Evolutionary conservation across 2,329 filamentous ascomycete species (phyloP).

Genomic region (Penicillium palitans): DNA sequence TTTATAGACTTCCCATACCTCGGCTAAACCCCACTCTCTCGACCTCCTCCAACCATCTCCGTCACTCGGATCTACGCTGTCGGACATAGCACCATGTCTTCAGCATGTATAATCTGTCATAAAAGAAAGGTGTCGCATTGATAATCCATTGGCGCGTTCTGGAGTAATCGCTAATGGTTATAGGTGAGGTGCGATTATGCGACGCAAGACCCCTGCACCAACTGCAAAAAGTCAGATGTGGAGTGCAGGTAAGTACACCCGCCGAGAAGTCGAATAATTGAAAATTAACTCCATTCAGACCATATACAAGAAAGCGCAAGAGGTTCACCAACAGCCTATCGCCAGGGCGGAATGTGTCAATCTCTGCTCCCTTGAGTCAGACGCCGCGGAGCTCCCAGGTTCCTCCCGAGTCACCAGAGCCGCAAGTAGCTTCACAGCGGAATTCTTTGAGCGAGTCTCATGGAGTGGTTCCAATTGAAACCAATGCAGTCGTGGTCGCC

Average conservation of each 20-base stretch:
- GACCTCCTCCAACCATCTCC: constrained; percentile 15
- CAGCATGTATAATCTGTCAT: constrained; percentile 45
- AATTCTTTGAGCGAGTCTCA: constrained; percentile 11
- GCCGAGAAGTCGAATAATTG: not conserved
- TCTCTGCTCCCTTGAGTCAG: constrained; percentile 20
- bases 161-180: constrained; percentile 14
- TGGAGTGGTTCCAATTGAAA: constrained; percentile 2
- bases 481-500: not conserved
- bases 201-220: constrained; percentile 30
- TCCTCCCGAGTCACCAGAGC: constrained; percentile 14
- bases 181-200: constrained; percentile 30
- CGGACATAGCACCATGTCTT: constrained; percentile 18
- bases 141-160: constrained; percentile 4
- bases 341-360: constrained; percentile 14
- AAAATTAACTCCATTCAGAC: constrained; percentile 16
- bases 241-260: constrained; percentile 26
- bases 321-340: constrained; percentile 41
- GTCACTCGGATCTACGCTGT: constrained; percentile 12
- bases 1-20: constrained; percentile 6
- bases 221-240: constrained; percentile 26
- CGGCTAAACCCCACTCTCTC: constrained; percentile 15
- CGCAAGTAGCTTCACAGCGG: constrained; percentile 2
- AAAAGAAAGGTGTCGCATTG: constrained; percentile 42
- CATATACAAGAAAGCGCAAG: constrained; percentile 33
- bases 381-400: constrained; percentile 27